These are phyloP conservation scores for Lentinula boryana DNA, from an alignment of 768 basidiomycete genomes.

Conservation along the genomic window DNA sequence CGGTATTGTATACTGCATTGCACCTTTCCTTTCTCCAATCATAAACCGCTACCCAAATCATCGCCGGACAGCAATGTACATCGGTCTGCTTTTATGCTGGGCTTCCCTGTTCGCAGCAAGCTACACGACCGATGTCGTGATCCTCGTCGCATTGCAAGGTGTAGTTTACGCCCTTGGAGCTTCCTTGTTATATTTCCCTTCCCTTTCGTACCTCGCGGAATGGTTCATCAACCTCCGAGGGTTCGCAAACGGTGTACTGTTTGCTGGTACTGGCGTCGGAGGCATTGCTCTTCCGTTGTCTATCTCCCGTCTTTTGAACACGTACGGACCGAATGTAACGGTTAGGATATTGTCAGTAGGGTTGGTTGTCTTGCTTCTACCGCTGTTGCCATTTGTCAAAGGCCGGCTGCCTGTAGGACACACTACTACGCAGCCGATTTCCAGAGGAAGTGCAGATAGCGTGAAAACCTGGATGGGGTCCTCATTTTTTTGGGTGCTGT, in stretches of 20 bases:
- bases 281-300: constrained; percentile 21
- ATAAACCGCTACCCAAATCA: constrained; percentile 17
- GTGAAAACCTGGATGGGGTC: constrained; percentile 14
- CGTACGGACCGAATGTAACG: constrained; percentile 16
- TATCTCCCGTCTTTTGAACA: constrained; percentile 18
- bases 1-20: constrained; percentile 13
- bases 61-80: constrained; percentile 15
- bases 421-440: constrained; percentile 10
- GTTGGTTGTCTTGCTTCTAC: constrained; percentile 14
- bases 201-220: constrained; percentile 22
- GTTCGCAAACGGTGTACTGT: constrained; percentile 24
- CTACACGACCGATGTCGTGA: constrained; percentile 13
- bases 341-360: constrained; percentile 19
- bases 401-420: constrained; percentile 16
- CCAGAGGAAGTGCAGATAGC: constrained; percentile 4
- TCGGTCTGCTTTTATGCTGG: constrained; percentile 17
- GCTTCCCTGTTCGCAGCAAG: constrained; percentile 19
- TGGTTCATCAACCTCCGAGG: constrained; percentile 26
- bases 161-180: constrained; percentile 21
- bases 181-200: constrained; percentile 19
- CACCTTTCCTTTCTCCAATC: constrained; percentile 8
- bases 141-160: constrained; percentile 20
- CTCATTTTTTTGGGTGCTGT: constrained; percentile 17
- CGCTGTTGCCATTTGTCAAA: constrained; percentile 19
- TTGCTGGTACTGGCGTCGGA: constrained; percentile 21